Conservation (phyloP, 1,139 yeast genomes). For the Saccharomycopsis crataegensis region DNA sequence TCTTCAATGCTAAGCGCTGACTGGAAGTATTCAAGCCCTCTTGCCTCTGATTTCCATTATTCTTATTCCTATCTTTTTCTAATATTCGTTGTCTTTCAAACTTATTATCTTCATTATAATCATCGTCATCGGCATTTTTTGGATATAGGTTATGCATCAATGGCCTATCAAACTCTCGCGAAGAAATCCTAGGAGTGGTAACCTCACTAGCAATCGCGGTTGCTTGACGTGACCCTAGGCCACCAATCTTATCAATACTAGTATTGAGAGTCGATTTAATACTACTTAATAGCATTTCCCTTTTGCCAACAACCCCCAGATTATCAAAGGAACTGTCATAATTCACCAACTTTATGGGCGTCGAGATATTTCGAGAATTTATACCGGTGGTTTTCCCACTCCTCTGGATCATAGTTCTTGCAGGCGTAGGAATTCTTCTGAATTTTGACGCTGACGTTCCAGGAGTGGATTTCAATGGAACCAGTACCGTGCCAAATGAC, state of each 20-base stretch:
- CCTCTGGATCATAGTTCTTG: neutral
- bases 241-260: neutral
- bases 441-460: neutral
- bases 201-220: neutral
- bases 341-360: neutral
- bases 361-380: neutral
- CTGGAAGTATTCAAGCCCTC: too few species aligned
- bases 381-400: neutral
- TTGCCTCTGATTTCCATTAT: too few species aligned
- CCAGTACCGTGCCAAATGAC: neutral
- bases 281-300: neutral
- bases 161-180: too few species aligned
- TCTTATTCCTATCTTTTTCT: too few species aligned
- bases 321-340: slow-evolving; percentile 1
- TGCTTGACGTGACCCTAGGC: neutral
- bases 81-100: too few species aligned
- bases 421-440: neutral
- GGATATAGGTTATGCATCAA: too few species aligned
- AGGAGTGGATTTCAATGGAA: neutral
- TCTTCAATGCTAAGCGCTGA: too few species aligned
- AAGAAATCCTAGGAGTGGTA: neutral
- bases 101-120: too few species aligned
- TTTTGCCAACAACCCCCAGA: neutral
- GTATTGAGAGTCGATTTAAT: too few species aligned
- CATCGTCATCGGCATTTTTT: too few species aligned